Evolutionary conservation across 495 filamentous ascomycete genomes (phyloP).

Genomic region (Polyplosphaeria fusca): DNA sequence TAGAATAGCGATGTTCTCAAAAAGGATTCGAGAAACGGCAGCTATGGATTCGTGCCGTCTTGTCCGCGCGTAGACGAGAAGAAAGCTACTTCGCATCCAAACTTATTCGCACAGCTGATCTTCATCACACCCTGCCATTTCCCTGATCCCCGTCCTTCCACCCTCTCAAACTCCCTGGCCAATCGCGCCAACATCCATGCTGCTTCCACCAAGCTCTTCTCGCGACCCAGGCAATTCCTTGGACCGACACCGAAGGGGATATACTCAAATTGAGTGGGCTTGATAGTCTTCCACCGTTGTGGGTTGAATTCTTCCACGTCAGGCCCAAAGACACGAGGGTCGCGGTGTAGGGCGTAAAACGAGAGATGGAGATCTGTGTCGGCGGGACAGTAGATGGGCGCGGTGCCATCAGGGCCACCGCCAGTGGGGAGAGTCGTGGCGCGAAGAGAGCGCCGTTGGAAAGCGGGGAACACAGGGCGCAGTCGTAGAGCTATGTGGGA

Average conservation of each 20-base stretch:
- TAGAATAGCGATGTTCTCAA: no score
- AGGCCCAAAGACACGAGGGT: neutral
- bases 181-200: slow-evolving; percentile 23
- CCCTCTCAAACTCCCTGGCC: neutral
- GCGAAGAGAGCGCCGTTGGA: neutral
- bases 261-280: neutral
- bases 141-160: neutral
- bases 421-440: slow-evolving; percentile 1
- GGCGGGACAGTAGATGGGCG: neutral
- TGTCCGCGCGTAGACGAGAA: no score
- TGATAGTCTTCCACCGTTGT: neutral
- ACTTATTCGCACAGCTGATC: slow-evolving; percentile 28
- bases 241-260: neutral
- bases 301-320: neutral
- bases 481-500: neutral
- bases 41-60: no score
- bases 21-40: no score
- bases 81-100: slow-evolving; percentile 21
- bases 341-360: neutral
- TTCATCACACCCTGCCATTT: slow-evolving; percentile 29
- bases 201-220: slow-evolving; percentile 22
- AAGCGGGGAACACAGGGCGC: neutral
- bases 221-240: slow-evolving; percentile 22
- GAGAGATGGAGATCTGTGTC: neutral
- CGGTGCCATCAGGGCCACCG: neutral